phyloP scores from a whole-genome alignment of 2,329 filamentous ascomycete species.

The Camptophora hylomeconis region DNA sequence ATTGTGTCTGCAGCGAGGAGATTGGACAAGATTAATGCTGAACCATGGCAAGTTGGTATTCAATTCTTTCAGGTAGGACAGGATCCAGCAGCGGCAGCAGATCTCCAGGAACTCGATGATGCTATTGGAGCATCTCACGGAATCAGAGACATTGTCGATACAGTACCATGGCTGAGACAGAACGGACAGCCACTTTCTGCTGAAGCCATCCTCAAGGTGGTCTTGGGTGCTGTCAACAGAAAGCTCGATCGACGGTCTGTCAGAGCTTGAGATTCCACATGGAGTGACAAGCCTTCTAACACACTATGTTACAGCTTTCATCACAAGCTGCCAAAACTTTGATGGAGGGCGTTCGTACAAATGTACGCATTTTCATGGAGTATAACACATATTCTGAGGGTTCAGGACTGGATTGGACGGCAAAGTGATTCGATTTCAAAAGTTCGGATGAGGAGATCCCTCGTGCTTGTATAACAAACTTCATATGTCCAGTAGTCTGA shows the following conservation, averaged over 20 bases:
- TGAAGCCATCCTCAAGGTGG: constrained; percentile 65
- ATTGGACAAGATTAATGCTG: constrained; percentile 57
- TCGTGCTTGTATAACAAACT: too few species aligned
- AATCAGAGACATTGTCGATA: constrained; percentile 84
- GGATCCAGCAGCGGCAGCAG: constrained; percentile 50
- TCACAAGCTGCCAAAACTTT: too few species aligned
- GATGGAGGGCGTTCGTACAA: too few species aligned
- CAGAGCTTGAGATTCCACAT: too few species aligned
- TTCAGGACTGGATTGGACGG: too few species aligned
- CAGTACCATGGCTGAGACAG: constrained; percentile 55
- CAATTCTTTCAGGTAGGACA: constrained; percentile 93
- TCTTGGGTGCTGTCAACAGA: constrained; percentile 64
- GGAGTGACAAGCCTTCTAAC: too few species aligned
- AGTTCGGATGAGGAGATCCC: too few species aligned
- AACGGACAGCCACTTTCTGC: constrained; percentile 44
- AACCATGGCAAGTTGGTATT: constrained; percentile 72
- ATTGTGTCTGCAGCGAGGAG: constrained; percentile 55
- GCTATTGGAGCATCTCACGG: constrained; percentile 43
- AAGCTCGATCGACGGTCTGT: constrained; percentile 51
- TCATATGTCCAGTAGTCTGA: too few species aligned
- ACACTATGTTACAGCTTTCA: too few species aligned
- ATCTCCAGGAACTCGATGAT: constrained; percentile 65
- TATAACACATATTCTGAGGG: too few species aligned
- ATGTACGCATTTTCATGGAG: too few species aligned
- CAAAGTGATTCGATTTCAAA: too few species aligned